Evolutionary conservation across 2,329 filamentous ascomycete genomes (phyloP), one percentile per base, ranked within the genome.

Genomic region (Zymoseptoria pseudotritici): DNA sequence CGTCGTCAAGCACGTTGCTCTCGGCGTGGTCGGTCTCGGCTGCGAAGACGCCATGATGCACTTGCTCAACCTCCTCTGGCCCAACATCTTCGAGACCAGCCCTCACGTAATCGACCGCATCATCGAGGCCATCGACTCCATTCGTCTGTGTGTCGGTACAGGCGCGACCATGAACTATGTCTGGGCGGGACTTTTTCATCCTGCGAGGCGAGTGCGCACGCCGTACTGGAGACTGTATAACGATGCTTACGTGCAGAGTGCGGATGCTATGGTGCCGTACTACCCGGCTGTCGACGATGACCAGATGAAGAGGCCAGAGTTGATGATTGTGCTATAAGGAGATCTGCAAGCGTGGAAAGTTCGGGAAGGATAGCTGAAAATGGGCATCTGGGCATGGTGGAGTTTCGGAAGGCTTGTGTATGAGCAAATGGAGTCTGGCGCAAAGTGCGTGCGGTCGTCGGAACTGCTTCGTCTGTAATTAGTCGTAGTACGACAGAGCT

Each of bases 1-100:
- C 1, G 94, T 97, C 1, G 94, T 99, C 75, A 99, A 99, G 80
- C 94, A 99, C 73, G 91, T 99, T 62, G 94, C 94, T 1, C 84
- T 99, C 0, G 95, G 95, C 57, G 94, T 97, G n/a, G 93, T 97
- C 55, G 94, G 94, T 36, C 83, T 99, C 3, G 95, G 95, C 22
- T 97, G 93, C 74, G 94, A 99, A 78, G 94, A 99, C 73, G 94
- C 94, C 54, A 97, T 99, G 93, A 83, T 99, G 53, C 94, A 99
- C 77, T 82, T 99, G 24, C 89, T 99, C 66, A 99, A 99, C 76
- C 82, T 99, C 3, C 83, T 99, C 6, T 96, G 93, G 75, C 95
- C 94, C 36, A 99, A 99, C 75, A 83, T 99, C 58, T 99, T 97
- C 76, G 94, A 99, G 77, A 99, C 94, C 4, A 94, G 89, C 68